Evolutionary conservation across 805 yeast species (phyloP).

Genomic region (Ogataea polymorpha): DNA sequence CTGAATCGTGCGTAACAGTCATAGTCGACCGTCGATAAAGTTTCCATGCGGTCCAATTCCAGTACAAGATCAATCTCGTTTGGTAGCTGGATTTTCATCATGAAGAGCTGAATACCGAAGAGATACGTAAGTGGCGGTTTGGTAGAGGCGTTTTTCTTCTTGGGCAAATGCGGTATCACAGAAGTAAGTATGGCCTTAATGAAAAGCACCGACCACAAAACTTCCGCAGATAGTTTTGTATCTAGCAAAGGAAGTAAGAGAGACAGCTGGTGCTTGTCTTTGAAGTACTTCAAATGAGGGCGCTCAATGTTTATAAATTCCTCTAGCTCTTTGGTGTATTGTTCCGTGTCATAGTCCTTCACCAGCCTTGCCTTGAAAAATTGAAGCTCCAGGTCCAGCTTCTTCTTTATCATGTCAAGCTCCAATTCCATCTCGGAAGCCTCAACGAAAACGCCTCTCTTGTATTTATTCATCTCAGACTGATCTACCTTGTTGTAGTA

Average conservation of each 20-base stretch:
- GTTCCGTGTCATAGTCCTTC: constrained; percentile 22
- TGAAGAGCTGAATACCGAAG: constrained; percentile 24
- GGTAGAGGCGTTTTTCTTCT: background rate
- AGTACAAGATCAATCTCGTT: constrained; percentile 26
- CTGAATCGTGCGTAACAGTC: constrained; percentile 17
- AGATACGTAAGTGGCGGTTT: constrained; percentile 13
- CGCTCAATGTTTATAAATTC: constrained; percentile 14
- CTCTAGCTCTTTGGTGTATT: constrained; percentile 3
- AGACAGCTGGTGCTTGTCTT: constrained; percentile 17
- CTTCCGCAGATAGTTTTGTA: constrained; percentile 27
- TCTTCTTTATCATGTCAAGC: constrained; percentile 4
- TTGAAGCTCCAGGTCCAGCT: constrained; percentile 11
- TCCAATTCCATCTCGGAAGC: constrained; percentile 1
- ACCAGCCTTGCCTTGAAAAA: constrained; percentile 15
- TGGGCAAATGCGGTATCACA: constrained; percentile 11
- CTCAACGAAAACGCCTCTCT: constrained; percentile 27
- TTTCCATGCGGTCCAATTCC: constrained; percentile 30
- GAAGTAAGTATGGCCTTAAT: constrained; percentile 18
- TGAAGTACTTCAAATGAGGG: constrained; percentile 15
- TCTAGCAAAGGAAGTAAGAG: constrained; percentile 28
- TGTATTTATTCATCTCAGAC: constrained; percentile 25
- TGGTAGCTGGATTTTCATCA: constrained; percentile 27
- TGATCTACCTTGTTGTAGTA: constrained; percentile 30
- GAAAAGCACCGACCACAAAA: constrained; percentile 31
- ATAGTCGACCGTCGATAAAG: constrained; percentile 16